phyloP scores from a whole-genome alignment of 352 stramenopile genomes.

The Globisporangium rhizosaccharum region DNA sequence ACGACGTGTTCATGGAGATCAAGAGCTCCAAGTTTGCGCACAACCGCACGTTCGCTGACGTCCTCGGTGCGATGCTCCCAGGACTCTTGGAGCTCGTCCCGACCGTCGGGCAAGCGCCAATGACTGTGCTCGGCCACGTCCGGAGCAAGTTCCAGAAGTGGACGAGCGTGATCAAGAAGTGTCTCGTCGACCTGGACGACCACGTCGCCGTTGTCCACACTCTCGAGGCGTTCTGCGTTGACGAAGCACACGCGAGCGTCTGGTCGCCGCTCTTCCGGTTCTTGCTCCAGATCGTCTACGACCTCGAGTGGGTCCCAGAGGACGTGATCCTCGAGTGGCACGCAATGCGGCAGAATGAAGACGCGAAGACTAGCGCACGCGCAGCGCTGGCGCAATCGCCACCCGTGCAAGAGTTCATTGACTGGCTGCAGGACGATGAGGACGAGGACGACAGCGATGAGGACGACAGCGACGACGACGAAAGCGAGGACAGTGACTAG shows the following conservation, averaged over 20 bases:
- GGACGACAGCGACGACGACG: constrained; percentile 26
- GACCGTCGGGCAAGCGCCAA: constrained; percentile 37
- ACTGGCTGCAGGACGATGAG: constrained; percentile 86
- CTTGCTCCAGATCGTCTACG: constrained; percentile 91
- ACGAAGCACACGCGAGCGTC: constrained; percentile 30
- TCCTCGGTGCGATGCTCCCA: constrained; percentile 70
- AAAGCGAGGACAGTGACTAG: constrained; percentile 11
- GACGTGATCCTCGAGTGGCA: constrained; percentile 92
- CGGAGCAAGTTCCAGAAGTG: constrained; percentile 88
- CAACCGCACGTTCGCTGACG: constrained; percentile 81
- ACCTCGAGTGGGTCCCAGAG: constrained; percentile 91
- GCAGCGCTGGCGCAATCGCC: constrained; percentile 56
- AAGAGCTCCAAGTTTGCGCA: constrained; percentile 94
- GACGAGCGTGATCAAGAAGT: constrained; percentile 87
- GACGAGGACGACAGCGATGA: constrained; percentile 46
- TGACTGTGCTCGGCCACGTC: constrained; percentile 73
- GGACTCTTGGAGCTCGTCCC: constrained; percentile 65
- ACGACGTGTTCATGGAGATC: constrained; percentile 92
- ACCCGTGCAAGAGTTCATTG: constrained; percentile 91
- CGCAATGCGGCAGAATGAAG: constrained; percentile 34
- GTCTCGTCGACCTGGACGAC: constrained; percentile 81
- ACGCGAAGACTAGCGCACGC: constrained; percentile 23
- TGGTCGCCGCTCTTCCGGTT: constrained; percentile 90
- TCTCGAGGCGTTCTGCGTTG: constrained; percentile 51
- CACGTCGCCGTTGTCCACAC: constrained; percentile 50